These are phyloP conservation scores for Pittosporum tobira DNA, from an alignment of 129 eudicot species.

Conservation along the genomic window DNA sequence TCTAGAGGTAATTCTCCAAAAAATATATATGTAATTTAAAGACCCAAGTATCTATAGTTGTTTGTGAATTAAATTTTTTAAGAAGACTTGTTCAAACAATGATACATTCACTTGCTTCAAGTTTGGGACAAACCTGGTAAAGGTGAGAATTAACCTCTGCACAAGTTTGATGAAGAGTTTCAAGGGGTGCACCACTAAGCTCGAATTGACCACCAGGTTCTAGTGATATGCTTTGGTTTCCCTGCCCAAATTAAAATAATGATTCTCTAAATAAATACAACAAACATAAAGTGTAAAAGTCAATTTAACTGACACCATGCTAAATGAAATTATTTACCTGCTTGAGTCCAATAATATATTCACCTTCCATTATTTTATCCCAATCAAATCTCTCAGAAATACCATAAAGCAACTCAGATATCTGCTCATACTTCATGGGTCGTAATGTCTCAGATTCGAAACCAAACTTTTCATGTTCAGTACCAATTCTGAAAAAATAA, in stretches of 20 bases:
- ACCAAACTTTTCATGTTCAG: constrained; percentile 98
- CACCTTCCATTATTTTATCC: constrained; percentile 96
- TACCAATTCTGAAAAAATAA: constrained; percentile 75
- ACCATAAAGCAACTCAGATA: constrained; percentile 76
- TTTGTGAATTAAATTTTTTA: neutral
- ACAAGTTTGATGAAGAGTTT: constrained; percentile 98
- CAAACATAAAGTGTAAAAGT: neutral
- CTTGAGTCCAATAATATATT: constrained; percentile 83
- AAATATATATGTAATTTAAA: neutral
- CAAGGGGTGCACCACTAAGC: constrained; percentile 99
- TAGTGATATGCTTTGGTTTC: constrained; percentile 90
- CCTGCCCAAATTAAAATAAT: constrained; percentile 39
- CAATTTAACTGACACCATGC: neutral
- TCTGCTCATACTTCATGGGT: constrained; percentile 88
- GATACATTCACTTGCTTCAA: neutral
- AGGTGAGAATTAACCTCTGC: constrained; percentile 98
- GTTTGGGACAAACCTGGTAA: constrained; percentile 64
- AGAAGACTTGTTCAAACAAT: neutral
- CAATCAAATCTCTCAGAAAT: constrained; percentile 98
- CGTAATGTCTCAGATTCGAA: constrained; percentile 70
- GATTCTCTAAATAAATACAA: neutral
- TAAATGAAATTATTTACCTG: constrained; percentile 45
- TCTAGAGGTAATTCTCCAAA: neutral
- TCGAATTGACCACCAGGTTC: constrained; percentile 99
- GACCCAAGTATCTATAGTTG: neutral